A percentile compares a stretch with the other conserved stretches of the same genome.
These are phyloP conservation scores for Chimonanthus praecox DNA, from an alignment of 164 flowering plant genomes.

Conservation along the genomic window DNA sequence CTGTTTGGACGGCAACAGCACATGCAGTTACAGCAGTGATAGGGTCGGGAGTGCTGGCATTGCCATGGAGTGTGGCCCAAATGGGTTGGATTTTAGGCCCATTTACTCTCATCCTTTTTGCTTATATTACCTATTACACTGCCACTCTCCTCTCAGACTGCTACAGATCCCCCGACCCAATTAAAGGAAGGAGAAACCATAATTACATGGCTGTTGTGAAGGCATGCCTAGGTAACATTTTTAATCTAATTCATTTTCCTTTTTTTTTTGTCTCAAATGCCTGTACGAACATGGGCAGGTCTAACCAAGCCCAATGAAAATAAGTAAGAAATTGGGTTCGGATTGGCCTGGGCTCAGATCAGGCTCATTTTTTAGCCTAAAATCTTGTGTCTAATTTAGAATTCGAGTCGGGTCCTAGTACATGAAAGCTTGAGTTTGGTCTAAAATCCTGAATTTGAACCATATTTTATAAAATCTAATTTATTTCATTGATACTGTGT, in stretches of 20 bases:
- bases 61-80: constrained; percentile 47
- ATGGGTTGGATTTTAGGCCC: constrained; percentile 44
- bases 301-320: no score
- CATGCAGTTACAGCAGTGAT: constrained; percentile 35
- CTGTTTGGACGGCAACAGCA: constrained; percentile 33
- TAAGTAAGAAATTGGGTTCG: no score
- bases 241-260: neutral
- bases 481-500: no score
- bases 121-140: constrained; percentile 27
- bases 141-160: constrained; percentile 36
- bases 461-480: no score
- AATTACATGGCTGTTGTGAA: constrained; percentile 34
- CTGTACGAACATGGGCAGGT: neutral
- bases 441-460: no score
- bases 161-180: constrained; percentile 37
- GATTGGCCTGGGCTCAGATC: no score
- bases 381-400: no score
- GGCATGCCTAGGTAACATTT: constrained; percentile 18
- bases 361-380: no score
- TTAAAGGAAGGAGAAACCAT: constrained; percentile 30
- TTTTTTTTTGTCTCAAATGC: neutral
- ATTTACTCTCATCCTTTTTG: constrained; percentile 22
- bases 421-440: no score
- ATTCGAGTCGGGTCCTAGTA: no score
- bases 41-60: constrained; percentile 38